Evolutionary conservation across 257 asterid genomes (phyloP).

Genomic region (Linaria vulgaris): DNA sequence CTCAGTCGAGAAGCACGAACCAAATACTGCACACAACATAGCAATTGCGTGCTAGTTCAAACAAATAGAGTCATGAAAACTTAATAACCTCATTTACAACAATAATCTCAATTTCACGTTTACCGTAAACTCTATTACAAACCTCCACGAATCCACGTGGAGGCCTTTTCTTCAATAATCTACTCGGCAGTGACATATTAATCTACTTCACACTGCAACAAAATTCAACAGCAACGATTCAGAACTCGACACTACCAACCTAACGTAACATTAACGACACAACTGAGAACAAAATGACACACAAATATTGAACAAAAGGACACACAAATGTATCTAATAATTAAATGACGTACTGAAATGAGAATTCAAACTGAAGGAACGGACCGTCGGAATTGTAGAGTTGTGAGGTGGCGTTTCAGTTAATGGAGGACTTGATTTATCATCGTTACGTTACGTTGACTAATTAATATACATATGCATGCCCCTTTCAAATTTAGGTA

Average conservation of each 20-base stretch:
- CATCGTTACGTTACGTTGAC: no score
- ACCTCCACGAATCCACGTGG: slow-evolving; percentile 96
- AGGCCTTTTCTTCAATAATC: slow-evolving; percentile 93
- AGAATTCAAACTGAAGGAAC: slow-evolving; percentile 17
- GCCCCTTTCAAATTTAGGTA: no score
- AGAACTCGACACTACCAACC: slow-evolving; percentile 25
- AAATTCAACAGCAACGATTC: slow-evolving; percentile 13
- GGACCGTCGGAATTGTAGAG: slow-evolving; percentile 14
- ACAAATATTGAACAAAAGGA: slow-evolving; percentile 6
- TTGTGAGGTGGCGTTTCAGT: slow-evolving; percentile 24
- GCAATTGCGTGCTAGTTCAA: slow-evolving; percentile 20
- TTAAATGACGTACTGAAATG: slow-evolving; percentile 14
- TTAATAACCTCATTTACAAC: slow-evolving; percentile 1
- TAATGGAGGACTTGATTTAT: no score
- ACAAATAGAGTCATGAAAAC: slow-evolving; percentile 16
- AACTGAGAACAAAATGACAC: background rate
- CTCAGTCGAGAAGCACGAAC: slow-evolving; percentile 96
- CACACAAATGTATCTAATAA: background rate
- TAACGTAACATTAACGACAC: slow-evolving; percentile 6
- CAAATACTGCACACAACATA: slow-evolving; percentile 76
- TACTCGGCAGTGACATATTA: slow-evolving; percentile 78
- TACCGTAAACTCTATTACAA: slow-evolving; percentile 90
- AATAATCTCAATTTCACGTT: slow-evolving; percentile 12
- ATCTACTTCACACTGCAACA: slow-evolving; percentile 32
- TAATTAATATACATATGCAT: no score